phyloP scores from a whole-genome alignment of 441 rosid genomes.

The Erysimum pusillum region DNA sequence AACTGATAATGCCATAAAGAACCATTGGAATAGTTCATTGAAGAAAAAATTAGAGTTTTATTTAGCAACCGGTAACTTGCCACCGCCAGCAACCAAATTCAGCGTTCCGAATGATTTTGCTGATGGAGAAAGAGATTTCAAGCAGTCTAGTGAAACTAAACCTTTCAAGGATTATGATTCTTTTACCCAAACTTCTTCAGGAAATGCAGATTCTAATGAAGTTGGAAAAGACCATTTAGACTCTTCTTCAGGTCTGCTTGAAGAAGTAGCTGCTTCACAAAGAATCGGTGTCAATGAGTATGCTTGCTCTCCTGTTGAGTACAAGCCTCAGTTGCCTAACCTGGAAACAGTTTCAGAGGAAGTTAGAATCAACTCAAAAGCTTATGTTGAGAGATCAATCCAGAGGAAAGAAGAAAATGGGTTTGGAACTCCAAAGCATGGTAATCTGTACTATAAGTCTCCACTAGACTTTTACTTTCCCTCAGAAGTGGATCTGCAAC shows the following conservation, averaged over 20 bases:
- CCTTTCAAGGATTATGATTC: constrained; percentile 63
- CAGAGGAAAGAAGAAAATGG: constrained; percentile 47
- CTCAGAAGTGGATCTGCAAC: constrained; percentile 52
- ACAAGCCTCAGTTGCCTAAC: constrained; percentile 47
- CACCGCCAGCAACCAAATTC: constrained; percentile 64
- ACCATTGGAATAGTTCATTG: constrained; percentile 99
- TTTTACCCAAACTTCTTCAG: constrained; percentile 66
- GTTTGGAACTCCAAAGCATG: constrained; percentile 56
- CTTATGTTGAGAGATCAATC: constrained; percentile 46
- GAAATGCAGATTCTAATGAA: constrained; percentile 59
- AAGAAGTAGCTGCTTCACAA: constrained; percentile 59
- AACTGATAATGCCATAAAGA: constrained; percentile 94
- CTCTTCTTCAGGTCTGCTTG: constrained; percentile 53
- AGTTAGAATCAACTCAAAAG: constrained; percentile 41
- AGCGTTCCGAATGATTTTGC: constrained; percentile 48
- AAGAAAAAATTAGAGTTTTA: constrained; percentile 93
- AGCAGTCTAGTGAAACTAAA: constrained; percentile 49
- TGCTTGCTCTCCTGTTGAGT: constrained; percentile 63
- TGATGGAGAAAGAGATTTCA: constrained; percentile 48
- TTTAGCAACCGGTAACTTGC: constrained; percentile 71
- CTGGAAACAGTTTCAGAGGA: constrained; percentile 48
- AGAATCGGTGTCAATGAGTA: constrained; percentile 52
- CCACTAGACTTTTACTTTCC: constrained; percentile 51
- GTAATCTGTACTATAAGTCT: constrained; percentile 50
- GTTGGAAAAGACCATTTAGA: constrained; percentile 59